Percentiles rank a stretch among this genome's conserved stretches.
These are phyloP conservation scores for Globisporangium irregulare DNA, from an alignment of 352 stramenopile species.

Conservation along the genomic window DNA sequence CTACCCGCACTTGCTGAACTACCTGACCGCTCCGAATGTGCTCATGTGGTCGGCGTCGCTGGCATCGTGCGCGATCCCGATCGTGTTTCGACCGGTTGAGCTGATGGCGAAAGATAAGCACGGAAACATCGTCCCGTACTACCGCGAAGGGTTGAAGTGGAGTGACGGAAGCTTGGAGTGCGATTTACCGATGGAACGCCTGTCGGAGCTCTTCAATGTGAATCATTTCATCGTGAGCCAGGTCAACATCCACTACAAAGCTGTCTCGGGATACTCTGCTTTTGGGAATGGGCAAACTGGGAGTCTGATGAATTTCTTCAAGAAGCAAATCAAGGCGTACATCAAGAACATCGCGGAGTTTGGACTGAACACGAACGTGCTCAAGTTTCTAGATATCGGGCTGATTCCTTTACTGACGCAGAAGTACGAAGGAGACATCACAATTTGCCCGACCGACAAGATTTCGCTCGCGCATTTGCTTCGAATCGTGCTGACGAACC, in stretches of 20 bases:
- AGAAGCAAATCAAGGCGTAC: slow-evolving; percentile 92
- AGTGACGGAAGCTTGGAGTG: slow-evolving; percentile 93
- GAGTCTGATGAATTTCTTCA: slow-evolving; percentile 92
- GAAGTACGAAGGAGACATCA: slow-evolving; percentile 99
- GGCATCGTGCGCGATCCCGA: slow-evolving; percentile 93
- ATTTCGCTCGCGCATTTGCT: slow-evolving; percentile 80
- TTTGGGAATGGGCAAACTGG: slow-evolving; percentile 75
- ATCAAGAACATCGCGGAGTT: slow-evolving; percentile 88
- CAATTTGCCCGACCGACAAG: slow-evolving; percentile 93
- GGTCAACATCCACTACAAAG: slow-evolving; percentile 88
- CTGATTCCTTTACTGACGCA: slow-evolving; percentile 81
- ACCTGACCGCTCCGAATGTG: slow-evolving; percentile 97
- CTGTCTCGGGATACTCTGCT: slow-evolving; percentile 71
- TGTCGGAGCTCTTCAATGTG: slow-evolving; percentile 98
- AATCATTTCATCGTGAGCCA: slow-evolving; percentile 99
- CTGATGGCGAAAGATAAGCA: slow-evolving; percentile 94
- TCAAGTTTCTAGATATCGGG: slow-evolving; percentile 82
- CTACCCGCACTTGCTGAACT: slow-evolving; percentile 97
- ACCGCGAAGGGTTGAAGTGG: slow-evolving; percentile 87
- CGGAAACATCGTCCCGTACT: slow-evolving; percentile 80
- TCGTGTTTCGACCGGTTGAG: slow-evolving; percentile 93
- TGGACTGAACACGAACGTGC: slow-evolving; percentile 77
- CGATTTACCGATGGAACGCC: slow-evolving; percentile 95
- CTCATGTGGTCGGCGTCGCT: slow-evolving; percentile 97
- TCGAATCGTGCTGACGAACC: slow-evolving; percentile 81